Evolutionary conservation across 2,329 filamentous ascomycete species (phyloP), one percentile per base, ranked within the genome.

Genomic region (Pyricularia pennisetigena): DNA sequence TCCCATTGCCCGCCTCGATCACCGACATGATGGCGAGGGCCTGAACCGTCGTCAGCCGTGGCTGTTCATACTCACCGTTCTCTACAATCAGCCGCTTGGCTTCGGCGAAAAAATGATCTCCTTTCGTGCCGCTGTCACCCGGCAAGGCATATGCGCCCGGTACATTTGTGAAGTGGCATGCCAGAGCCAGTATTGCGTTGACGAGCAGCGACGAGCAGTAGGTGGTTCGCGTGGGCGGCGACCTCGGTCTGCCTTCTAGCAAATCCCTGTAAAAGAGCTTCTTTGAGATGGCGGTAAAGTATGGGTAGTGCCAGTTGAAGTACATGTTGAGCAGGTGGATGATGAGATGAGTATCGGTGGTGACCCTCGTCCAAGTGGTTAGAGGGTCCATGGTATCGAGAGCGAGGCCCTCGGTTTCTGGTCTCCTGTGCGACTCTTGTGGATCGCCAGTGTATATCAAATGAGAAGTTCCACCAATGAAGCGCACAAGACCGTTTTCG

Each of bases 281-380:
- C 76, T 92, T 96, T 14, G 94, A 94, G 7, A 98, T 82, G 0
- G 92, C 95, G 4, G 93, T 94, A 77, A 98, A 99, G 79, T 95
- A 98, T 23, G 93, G 90, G 78, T 98, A 98, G 78, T 98, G 95
- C 91, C 94, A 98, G 73, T 89, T 93, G 79, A 98, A 98, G 79
- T 99, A 99, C 92, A 98, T 94, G 74, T 94, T 94, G 75, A 99
- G 87, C 23, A 99, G 86, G 77, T 97, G 94, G 20, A 89, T 86
- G 72, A 97, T 88, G 64, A 97, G 83, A 68, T 90, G 86, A 28
- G 88, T 84, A 76, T 97, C 93, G 66, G 88, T 83, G 1, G 93
- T 97, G 64, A 97, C 93, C 20, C 84, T 86, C 0, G 94, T 97
- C 95, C 95, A 99, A 68, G 90, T 94, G 24, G 87, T 88, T 68